A percentile compares a stretch with the other conserved stretches of the same genome.
Evolutionary conservation across 164 flowering plant genomes (phyloP).

Genomic region (Platanus orientalis): DNA sequence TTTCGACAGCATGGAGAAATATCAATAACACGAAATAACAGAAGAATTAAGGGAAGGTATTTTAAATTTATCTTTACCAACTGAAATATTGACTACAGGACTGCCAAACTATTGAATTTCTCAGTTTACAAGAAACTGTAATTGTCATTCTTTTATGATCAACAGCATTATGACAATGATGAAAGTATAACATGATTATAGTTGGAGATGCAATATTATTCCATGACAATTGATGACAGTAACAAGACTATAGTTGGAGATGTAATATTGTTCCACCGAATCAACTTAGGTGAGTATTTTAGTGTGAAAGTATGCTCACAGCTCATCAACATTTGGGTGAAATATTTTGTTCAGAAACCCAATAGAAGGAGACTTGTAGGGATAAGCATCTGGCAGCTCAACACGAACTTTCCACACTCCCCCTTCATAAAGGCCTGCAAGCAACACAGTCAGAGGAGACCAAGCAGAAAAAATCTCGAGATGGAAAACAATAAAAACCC

Average conservation of each 20-base stretch:
- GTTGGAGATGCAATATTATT: too few relatives aligned
- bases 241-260: too few relatives aligned
- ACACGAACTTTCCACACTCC: slow-evolving; percentile 96
- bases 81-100: too few relatives aligned
- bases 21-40: neutral
- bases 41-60: too few relatives aligned
- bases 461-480: slow-evolving; percentile 1
- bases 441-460: slow-evolving; percentile 4
- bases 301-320: slow-evolving; percentile 40
- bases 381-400: slow-evolving; percentile 92
- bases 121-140: neutral
- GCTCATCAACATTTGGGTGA: slow-evolving; percentile 96
- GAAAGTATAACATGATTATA: too few relatives aligned
- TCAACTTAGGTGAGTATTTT: neutral
- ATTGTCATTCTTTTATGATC: too few relatives aligned
- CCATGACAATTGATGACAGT: too few relatives aligned
- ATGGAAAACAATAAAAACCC: neutral
- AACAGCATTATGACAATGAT: neutral
- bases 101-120: too few relatives aligned
- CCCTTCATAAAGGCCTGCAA: slow-evolving; percentile 88
- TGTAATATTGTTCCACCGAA: too few relatives aligned
- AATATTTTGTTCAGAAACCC: slow-evolving; percentile 90
- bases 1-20: neutral
- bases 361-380: slow-evolving; percentile 94
- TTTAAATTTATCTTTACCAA: too few relatives aligned